Evolutionary conservation across 139 green algal species (phyloP).

Genomic region (Penium margaritaceum): DNA sequence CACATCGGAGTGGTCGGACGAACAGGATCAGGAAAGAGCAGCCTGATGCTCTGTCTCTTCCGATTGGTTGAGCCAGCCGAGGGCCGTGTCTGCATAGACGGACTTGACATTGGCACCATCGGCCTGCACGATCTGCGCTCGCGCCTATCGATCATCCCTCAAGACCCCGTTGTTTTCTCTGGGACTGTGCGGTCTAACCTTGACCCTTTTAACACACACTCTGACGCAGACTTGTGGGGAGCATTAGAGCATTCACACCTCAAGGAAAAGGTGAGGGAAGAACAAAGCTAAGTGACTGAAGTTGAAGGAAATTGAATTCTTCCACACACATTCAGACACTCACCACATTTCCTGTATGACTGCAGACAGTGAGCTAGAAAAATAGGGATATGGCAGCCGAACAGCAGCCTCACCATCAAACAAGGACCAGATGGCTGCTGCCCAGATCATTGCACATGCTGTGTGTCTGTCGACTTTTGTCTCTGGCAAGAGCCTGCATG

Average conservation of each 20-base stretch:
- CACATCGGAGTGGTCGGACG: conserved; percentile 66
- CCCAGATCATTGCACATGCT: no score
- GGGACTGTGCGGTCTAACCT: conserved; percentile 84
- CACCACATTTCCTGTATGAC: no score
- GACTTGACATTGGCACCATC: conserved; percentile 68
- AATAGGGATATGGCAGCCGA: no score
- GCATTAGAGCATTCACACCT: conserved; percentile 55
- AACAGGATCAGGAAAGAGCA: conserved; percentile 66
- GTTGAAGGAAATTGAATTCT: no score
- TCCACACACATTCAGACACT: no score
- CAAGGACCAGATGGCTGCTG: no score
- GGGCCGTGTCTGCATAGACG: conserved; percentile 79
- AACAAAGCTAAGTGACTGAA: no score
- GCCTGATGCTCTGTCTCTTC: conserved; percentile 66
- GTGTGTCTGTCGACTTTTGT: no score
- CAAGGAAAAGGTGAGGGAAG: conserved; percentile 45
- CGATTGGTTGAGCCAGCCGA: conserved; percentile 58
- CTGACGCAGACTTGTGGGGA: conserved; percentile 61
- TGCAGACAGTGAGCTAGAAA: no score
- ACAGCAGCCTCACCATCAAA: no score
- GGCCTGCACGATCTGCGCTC: conserved; percentile 62
- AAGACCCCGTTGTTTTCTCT: conserved; percentile 89
- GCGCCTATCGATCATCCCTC: conserved; percentile 63
- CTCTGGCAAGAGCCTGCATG: no score
- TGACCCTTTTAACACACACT: conserved; percentile 74